Evolutionary conservation across 345 rosid species (phyloP), one percentile per base, ranked within the genome.

Genomic region (Salix dunnii): DNA sequence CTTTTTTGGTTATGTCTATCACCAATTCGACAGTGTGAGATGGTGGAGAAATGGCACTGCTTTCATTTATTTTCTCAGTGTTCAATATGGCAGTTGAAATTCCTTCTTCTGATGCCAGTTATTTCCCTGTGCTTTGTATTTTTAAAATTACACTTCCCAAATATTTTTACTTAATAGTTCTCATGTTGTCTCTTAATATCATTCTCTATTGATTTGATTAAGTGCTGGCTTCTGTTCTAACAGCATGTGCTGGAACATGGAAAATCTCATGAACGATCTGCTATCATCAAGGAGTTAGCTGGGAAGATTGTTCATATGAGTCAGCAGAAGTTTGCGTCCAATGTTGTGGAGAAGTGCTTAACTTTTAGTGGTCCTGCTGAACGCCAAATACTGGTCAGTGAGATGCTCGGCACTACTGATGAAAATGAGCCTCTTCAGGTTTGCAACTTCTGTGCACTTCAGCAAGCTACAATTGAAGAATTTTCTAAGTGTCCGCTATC

Each of bases 381-480:
- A 80, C 87, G 97, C 66, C 90, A 89, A 75, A 63, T 78, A 38
- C 86, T 95, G 66, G 99, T 95, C 73, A 85, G 90, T 76, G 99
- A 95, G 90, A 95, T 95, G 99, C 93, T 95, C 48, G 99, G 97
- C 67, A 81, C 97, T 16, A 88, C 94, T 79, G 99, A 93, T 80
- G 97, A 95, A 82, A 93, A 93, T 61, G 99, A 95, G 85, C 97
- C 99, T 77, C 99, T 95, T 82, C 99, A 95, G 99, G 99, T 95
- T 74, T 78, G 82, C 72, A 14, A 63, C 8, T 31, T 35, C 94
- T 94, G 89, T 79, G 89, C 89, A 1, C 85, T 90, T 75, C 89
- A 89, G 92, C 90, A 87, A 68, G 94, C 91, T 72, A 87, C 88
- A 66, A 87, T 94, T 33, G 86, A 88, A 48, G 97, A 91, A 70